Evolutionary conservation across 1,284 basidiomycete genomes (phyloP), one percentile per base, ranked within the genome.

Genomic region (Boletus smithii): DNA sequence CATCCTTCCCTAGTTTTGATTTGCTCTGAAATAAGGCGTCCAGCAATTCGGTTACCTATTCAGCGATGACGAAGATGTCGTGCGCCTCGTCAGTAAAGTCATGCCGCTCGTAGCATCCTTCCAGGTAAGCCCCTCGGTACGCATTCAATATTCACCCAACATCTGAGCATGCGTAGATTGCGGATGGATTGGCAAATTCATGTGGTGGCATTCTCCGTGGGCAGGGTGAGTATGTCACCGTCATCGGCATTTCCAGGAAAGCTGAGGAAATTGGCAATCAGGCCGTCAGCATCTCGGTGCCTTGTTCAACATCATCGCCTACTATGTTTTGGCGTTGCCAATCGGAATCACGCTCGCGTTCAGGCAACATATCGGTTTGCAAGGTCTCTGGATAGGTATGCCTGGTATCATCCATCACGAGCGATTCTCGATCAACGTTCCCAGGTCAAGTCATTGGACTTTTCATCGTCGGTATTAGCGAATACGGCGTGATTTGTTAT

Each of bases 101-200:
- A 85, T 90, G 77, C 88, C 88, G 0, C 74, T 88, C 14, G 85
- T 90, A 1, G 87, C 88, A 3, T 85, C 85, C 0, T 90, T 90
- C 63, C 87, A 90, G 67, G 81, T 83, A 48, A 40, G 65, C 55
- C 14, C 22, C 9, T 26, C 13, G 3, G 13, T 22, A 22, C 13
- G 11, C n/a, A 8, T 20, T 24, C n/a, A 4, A 46, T 23, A 27
- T 23, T 23, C 22, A 23, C 22, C 11, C 31, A 17, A 3, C 18
- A 17, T 22, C 35, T 30, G 27, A 49, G 8, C 20, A 22, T 14
- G 7, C 20, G n/a, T 43, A 76, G 75, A 73, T 80, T 13, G 84
- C 83, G 3, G 85, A 88, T 56, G 86, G 85, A 4, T 67, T 88
- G 5, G 86, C 84, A 8, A 83, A 83, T 18, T 81, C 84, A 2